phyloP scores from a whole-genome alignment of 345 rosid species.

The Eucalyptus curtisii region DNA sequence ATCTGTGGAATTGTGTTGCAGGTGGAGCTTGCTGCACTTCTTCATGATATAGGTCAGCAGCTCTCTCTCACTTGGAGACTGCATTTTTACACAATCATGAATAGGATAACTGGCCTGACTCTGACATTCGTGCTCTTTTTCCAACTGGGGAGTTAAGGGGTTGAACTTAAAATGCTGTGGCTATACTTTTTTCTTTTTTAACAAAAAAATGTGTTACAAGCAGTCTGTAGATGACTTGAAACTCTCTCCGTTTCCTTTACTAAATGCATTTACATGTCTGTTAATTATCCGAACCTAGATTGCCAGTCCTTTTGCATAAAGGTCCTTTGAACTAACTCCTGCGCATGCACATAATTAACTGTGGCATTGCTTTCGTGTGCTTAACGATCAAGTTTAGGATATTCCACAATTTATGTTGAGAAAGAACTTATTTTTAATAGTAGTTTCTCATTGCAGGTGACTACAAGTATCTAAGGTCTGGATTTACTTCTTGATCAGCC shows the following conservation, averaged over 20 bases:
- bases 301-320: background rate
- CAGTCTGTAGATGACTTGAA: background rate
- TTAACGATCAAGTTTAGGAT: background rate
- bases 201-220: background rate
- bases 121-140: background rate
- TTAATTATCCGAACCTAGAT: background rate
- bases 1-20: background rate
- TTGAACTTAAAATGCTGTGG: background rate
- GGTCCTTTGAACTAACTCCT: background rate
- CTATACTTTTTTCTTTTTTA: background rate
- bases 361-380: background rate
- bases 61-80: background rate
- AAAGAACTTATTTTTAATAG: background rate
- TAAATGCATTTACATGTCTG: background rate
- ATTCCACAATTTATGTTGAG: background rate
- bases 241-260: background rate
- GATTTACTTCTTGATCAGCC: background rate
- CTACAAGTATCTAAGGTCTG: conserved; percentile 73
- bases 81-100: background rate
- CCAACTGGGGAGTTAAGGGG: background rate
- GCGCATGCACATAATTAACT: background rate
- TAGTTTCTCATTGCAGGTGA: conserved; percentile 41
- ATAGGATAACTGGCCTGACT: background rate
- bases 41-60: conserved; percentile 62
- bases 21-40: conserved; percentile 89